Evolutionary conservation across 768 basidiomycete species (phyloP).

Genomic region (Calocybe cyanea): DNA sequence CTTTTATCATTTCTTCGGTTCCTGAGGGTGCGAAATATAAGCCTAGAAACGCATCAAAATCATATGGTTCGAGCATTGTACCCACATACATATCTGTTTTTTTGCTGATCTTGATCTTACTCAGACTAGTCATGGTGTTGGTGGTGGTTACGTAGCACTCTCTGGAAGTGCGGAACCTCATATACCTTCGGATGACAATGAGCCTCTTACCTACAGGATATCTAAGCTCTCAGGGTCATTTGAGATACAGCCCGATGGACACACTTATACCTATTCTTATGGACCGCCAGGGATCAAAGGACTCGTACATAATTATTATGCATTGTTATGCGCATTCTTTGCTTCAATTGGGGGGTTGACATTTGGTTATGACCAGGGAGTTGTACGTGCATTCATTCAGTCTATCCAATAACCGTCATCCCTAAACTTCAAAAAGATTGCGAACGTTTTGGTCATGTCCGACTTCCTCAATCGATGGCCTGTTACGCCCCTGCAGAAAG

Average conservation of each 20-base stretch:
- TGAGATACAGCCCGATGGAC: conserved; percentile 30
- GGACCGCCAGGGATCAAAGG: conserved; percentile 69
- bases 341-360: conserved; percentile 75
- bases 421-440: conserved; percentile 46
- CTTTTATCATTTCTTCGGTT: too few relatives aligned
- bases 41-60: too few relatives aligned
- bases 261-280: conserved; percentile 63
- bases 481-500: conserved; percentile 67
- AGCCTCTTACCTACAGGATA: conserved; percentile 6
- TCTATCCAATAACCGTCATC: not conserved
- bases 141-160: conserved; percentile 18
- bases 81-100: too few relatives aligned
- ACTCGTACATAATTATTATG: conserved; percentile 60
- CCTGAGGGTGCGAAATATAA: too few relatives aligned
- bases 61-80: conserved; percentile 6
- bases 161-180: conserved; percentile 5
- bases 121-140: conserved; percentile 14
- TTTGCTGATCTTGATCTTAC: too few relatives aligned
- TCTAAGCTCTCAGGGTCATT: conserved; percentile 26
- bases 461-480: conserved; percentile 71
- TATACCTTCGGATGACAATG: conserved; percentile 7
- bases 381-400: conserved; percentile 30
- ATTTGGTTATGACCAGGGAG: conserved; percentile 84
- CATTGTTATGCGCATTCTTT: conserved; percentile 65
- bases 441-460: conserved; percentile 80